Conservation (phyloP, 1,284 basidiomycete species). For the Heliocybe sulcata region DNA sequence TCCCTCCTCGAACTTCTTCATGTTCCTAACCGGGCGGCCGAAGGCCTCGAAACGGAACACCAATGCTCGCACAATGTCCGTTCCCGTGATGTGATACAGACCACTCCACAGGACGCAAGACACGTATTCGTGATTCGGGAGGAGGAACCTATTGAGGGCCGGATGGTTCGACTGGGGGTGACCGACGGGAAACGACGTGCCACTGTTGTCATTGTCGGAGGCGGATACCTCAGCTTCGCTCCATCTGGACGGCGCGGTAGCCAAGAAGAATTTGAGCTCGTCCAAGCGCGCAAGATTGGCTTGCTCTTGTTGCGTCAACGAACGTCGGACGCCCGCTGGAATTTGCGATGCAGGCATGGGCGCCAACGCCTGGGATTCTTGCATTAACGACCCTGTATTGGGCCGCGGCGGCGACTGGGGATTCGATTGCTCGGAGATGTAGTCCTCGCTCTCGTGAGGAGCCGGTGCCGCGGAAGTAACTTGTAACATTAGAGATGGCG, state of each 20-base stretch:
- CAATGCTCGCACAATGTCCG: slow-evolving; percentile 82
- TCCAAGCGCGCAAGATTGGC: slow-evolving; percentile 68
- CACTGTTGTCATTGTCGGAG: slow-evolving; percentile 11
- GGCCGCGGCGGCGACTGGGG: background rate
- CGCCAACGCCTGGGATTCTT: background rate
- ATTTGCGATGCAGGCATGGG: slow-evolving; percentile 1
- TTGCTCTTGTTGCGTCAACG: slow-evolving; percentile 54
- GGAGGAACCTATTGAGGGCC: slow-evolving; percentile 73
- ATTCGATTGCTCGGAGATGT: background rate
- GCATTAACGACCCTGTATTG: background rate
- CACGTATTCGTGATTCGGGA: slow-evolving; percentile 83
- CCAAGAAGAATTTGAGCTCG: slow-evolving; percentile 60
- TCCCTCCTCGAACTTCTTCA: slow-evolving; percentile 92
- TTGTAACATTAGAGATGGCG: background rate
- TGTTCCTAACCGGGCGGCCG: slow-evolving; percentile 71
- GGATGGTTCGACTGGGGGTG: slow-evolving; percentile 46
- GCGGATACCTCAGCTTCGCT: slow-evolving; percentile 17
- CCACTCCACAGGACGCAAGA: slow-evolving; percentile 88
- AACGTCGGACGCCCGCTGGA: slow-evolving; percentile 36
- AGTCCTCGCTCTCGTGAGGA: slow-evolving; percentile 3
- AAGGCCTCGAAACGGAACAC: slow-evolving; percentile 90
- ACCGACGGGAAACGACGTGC: slow-evolving; percentile 18
- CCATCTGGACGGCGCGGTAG: slow-evolving; percentile 18
- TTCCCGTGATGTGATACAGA: slow-evolving; percentile 87
- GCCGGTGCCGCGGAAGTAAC: slow-evolving; percentile 1